Conservation (phyloP, 148 eudicot species). For the Cornus florida region DNA sequence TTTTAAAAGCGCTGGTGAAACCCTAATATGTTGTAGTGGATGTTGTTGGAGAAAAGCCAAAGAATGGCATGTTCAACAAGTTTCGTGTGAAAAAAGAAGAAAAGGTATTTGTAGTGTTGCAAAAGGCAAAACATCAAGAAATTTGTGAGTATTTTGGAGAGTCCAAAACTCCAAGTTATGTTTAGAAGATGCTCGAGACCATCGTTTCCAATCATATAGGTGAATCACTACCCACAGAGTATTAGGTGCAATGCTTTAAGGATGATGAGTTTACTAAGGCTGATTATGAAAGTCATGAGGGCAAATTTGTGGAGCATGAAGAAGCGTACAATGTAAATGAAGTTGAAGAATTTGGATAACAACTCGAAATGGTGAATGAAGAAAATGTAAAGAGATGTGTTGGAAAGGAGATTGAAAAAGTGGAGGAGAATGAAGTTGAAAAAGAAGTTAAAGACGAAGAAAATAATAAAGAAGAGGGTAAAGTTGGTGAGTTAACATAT, state of each 20-base stretch:
- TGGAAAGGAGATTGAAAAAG: too few species aligned
- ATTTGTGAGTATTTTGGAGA: not conserved
- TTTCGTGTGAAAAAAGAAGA: not conserved
- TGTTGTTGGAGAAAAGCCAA: too few species aligned
- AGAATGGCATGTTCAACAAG: not conserved
- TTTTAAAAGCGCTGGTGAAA: too few species aligned
- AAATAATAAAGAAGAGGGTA: too few species aligned
- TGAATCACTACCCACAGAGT: not conserved
- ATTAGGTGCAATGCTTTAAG: not conserved
- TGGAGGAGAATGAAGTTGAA: too few species aligned
- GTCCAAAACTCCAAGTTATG: not conserved
- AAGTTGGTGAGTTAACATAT: too few species aligned
- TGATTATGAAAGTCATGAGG: not conserved
- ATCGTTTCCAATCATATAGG: not conserved
- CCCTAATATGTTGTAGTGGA: too few species aligned
- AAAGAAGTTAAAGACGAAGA: too few species aligned
- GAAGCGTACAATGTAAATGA: not conserved
- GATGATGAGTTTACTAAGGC: not conserved
- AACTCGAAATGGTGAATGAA: not conserved
- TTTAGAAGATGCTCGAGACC: not conserved
- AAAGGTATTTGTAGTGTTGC: not conserved
- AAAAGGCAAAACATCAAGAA: not conserved
- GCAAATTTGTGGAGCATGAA: not conserved
- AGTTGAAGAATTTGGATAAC: not conserved
- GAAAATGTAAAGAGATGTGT: not conserved